These are phyloP conservation scores for Fragaria nilgerrensis DNA, from an alignment of 306 rosid genomes.

Conservation along the genomic window DNA sequence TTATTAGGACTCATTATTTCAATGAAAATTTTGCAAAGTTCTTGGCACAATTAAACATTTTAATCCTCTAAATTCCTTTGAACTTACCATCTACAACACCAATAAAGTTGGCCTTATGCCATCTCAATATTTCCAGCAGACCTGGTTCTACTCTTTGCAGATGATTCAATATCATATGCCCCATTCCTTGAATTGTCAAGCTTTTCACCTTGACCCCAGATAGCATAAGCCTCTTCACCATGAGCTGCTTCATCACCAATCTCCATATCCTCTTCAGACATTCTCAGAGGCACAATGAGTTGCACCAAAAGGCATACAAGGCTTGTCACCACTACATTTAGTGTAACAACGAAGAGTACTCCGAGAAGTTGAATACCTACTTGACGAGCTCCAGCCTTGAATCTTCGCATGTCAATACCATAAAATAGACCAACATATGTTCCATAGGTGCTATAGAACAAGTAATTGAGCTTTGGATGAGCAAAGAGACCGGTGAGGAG, in stretches of 20 bases:
- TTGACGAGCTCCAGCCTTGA: slow-evolving; percentile 29
- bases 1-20: not conserved
- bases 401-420: slow-evolving; percentile 16
- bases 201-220: slow-evolving; percentile 49
- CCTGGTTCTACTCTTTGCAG: not conserved
- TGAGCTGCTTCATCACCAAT: slow-evolving; percentile 49
- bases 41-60: not conserved
- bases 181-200: slow-evolving; percentile 19
- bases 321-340: slow-evolving; percentile 36
- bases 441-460: slow-evolving; percentile 8
- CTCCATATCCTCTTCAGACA: slow-evolving; percentile 42
- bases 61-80: not conserved
- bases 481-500: slow-evolving; percentile 37
- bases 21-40: not conserved
- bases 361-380: slow-evolving; percentile 32
- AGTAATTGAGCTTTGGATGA: slow-evolving; percentile 27
- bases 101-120: not conserved
- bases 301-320: slow-evolving; percentile 23
- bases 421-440: slow-evolving; percentile 34
- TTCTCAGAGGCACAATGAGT: slow-evolving; percentile 35
- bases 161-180: slow-evolving; percentile 10
- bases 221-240: slow-evolving; percentile 47
- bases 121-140: slow-evolving; percentile 28
- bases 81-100: not conserved
- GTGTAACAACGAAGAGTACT: slow-evolving; percentile 12